A percentile compares a stretch with the other conserved stretches of the same genome.
Evolutionary conservation across 2,329 filamentous ascomycete species (phyloP).

Genomic region (Sporothrix brasiliensis): DNA sequence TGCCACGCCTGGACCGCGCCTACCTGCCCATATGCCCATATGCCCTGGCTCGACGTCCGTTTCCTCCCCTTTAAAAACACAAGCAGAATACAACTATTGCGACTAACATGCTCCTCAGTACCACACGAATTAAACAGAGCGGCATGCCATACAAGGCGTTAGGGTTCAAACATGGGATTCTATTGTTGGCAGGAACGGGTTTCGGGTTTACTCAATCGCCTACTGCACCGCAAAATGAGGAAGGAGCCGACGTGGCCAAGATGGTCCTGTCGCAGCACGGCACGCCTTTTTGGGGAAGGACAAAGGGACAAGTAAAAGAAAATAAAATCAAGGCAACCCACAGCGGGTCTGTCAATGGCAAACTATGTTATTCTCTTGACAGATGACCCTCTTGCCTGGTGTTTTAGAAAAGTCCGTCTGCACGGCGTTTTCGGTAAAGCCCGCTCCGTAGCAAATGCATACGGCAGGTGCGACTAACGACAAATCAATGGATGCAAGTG

Average conservation of each 20-base stretch:
- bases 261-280: background rate
- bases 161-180: background rate
- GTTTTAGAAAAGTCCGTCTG: background rate
- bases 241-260: too few species aligned
- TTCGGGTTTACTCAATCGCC: background rate
- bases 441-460: background rate
- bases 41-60: background rate
- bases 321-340: background rate
- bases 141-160: too few species aligned
- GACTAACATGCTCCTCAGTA: background rate
- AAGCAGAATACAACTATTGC: background rate
- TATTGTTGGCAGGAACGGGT: background rate
- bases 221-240: too few species aligned
- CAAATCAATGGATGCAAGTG: background rate
- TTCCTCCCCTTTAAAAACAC: background rate
- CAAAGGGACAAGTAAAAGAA: background rate
- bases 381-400: background rate
- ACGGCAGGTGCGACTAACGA: background rate
- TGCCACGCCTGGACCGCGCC: background rate
- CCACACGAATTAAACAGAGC: background rate
- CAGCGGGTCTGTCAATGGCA: background rate
- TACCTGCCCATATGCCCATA: background rate
- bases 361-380: background rate
- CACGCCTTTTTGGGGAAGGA: background rate
- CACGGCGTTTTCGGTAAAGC: constrained; percentile 1